These are phyloP conservation scores for Pseudocercospora macadamiae DNA, from an alignment of 2,329 filamentous ascomycete species.

Conservation along the genomic window DNA sequence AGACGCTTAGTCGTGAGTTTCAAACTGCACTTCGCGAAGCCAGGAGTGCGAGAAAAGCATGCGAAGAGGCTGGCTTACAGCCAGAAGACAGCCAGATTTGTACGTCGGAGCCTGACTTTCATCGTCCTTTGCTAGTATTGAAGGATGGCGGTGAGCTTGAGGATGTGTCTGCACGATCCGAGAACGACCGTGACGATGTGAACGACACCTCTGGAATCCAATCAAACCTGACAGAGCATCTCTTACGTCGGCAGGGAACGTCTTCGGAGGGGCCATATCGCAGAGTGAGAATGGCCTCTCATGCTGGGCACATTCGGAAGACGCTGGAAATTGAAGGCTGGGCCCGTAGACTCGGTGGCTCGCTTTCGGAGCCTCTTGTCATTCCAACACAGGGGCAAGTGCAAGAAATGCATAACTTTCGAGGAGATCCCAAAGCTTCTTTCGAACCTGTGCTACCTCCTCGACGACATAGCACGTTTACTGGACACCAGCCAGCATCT, in stretches of 20 bases:
- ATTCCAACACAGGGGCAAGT: neutral
- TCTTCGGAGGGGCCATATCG: neutral
- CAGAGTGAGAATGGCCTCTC: neutral
- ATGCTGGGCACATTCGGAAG: neutral
- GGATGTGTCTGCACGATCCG: neutral
- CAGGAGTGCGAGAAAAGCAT: neutral
- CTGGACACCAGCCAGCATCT: neutral
- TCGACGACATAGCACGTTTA: neutral
- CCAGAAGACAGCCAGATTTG: neutral
- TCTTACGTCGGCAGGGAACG: neutral
- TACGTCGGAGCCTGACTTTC: neutral
- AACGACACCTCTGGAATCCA: neutral
- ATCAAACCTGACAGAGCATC: neutral
- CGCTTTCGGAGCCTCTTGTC: neutral
- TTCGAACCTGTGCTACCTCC: neutral
- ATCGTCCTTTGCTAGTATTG: neutral
- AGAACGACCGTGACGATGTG: no score
- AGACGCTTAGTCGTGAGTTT: neutral
- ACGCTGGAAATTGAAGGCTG: neutral
- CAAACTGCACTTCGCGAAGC: neutral
- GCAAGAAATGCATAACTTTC: neutral
- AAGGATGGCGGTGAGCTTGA: neutral
- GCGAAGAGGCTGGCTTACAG: neutral
- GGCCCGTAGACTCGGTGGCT: neutral
- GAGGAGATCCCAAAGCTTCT: neutral